Conservation (phyloP, 345 rosid species). For the Citrus unshiu region DNA sequence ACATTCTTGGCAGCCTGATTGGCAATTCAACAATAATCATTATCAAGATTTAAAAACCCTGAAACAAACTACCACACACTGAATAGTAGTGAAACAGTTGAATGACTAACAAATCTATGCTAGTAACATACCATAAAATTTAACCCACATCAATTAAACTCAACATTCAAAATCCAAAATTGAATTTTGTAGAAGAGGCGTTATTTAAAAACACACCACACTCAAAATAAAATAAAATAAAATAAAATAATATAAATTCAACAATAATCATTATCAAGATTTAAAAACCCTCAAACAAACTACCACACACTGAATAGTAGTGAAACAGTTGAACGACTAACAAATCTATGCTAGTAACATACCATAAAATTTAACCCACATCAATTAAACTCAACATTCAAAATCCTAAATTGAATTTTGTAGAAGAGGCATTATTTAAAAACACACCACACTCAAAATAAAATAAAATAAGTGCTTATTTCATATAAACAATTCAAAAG, state of each 20-base stretch:
- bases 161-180: not conserved
- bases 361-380: not conserved
- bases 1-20: conserved; percentile 58
- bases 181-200: not conserved
- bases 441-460: not conserved
- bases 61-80: not conserved
- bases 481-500: not conserved
- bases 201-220: not conserved
- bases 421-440: not conserved
- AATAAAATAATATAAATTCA: not conserved
- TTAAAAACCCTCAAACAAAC: not conserved
- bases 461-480: too few species aligned
- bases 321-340: not conserved
- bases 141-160: not conserved
- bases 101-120: not conserved
- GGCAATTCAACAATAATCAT: conserved; percentile 1
- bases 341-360: not conserved
- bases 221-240: too few species aligned
- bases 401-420: not conserved
- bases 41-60: not conserved
- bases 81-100: not conserved
- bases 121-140: not conserved
- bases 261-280: not conserved
- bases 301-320: not conserved
- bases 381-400: not conserved